Percentiles rank a stretch among this genome's conserved stretches.
These are phyloP conservation scores for Strobilomyces dryophilus DNA, from an alignment of 768 basidiomycete genomes.

Conservation along the genomic window DNA sequence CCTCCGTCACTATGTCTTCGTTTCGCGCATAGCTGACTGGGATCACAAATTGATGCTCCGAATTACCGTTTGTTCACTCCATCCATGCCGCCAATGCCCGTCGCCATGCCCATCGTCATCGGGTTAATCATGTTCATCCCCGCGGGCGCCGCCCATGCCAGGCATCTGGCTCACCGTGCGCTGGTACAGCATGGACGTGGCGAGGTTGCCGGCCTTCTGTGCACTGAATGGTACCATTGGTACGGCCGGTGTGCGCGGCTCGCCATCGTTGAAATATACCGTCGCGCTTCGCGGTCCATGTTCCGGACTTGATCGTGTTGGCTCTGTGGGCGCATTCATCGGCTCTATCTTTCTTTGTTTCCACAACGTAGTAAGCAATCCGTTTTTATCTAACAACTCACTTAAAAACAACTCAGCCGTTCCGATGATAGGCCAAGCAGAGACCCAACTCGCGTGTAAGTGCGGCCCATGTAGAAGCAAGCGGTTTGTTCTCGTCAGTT, in stretches of 20 bases:
- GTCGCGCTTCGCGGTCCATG: slow-evolving; percentile 21
- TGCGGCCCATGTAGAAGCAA: too few relatives aligned
- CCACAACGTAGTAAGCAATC: too few relatives aligned
- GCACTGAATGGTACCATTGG: slow-evolving; percentile 30
- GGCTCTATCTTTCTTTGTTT: too few relatives aligned
- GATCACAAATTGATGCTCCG: too few relatives aligned
- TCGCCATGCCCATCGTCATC: slow-evolving; percentile 45
- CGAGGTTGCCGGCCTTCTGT: slow-evolving; percentile 36
- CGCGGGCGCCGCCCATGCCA: slow-evolving; percentile 42
- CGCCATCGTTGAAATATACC: slow-evolving; percentile 33
- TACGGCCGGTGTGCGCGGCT: slow-evolving; percentile 34
- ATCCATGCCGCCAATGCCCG: slow-evolving; percentile 42
- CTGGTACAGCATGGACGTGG: slow-evolving; percentile 32
- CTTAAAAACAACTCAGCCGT: too few relatives aligned
- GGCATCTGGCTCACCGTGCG: slow-evolving; percentile 38
- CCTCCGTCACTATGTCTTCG: too few relatives aligned
- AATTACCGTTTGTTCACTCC: slow-evolving; percentile 33
- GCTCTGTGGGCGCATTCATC: too few relatives aligned
- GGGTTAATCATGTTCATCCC: slow-evolving; percentile 50
- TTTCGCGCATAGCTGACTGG: too few relatives aligned
- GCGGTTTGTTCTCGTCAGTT: too few relatives aligned
- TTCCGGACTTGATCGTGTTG: slow-evolving; percentile 53
- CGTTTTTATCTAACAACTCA: too few relatives aligned
- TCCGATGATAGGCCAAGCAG: too few relatives aligned
- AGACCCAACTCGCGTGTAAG: too few relatives aligned